Conservation (phyloP, 148 eudicot genomes). For the Bassia scoparia region DNA sequence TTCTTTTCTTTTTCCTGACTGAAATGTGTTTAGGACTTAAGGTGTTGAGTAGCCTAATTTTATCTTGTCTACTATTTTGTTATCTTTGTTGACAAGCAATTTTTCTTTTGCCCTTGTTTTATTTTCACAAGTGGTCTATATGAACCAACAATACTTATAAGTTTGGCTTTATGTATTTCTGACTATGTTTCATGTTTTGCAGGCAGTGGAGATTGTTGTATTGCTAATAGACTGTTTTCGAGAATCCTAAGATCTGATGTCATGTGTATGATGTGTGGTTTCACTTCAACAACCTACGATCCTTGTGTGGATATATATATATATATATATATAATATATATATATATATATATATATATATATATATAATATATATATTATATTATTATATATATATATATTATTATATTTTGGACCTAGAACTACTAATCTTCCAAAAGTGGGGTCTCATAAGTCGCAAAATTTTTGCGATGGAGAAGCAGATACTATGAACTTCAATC, state of each 20-base stretch:
- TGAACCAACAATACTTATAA: no score
- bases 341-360: no score
- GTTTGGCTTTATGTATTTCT: no score
- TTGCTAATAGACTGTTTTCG: slow-evolving; percentile 58
- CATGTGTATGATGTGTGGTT: slow-evolving; percentile 57
- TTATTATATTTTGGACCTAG: slow-evolving; percentile 57
- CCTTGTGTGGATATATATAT: slow-evolving; percentile 60
- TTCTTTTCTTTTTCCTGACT: no score
- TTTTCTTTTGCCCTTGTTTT: no score
- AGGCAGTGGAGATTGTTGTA: slow-evolving; percentile 70
- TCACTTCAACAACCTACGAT: slow-evolving; percentile 62
- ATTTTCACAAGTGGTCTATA: no score
- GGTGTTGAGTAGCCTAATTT: neutral
- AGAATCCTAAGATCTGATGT: slow-evolving; percentile 64
- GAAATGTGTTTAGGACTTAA: neutral
- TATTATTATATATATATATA: no score
- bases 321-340: no score
- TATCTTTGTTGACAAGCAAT: neutral
- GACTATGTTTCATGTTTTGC: slow-evolving; percentile 18
- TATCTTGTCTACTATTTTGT: neutral
- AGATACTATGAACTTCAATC: slow-evolving; percentile 27
- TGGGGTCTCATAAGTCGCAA: slow-evolving; percentile 38
- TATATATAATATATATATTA: no score
- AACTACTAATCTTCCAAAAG: slow-evolving; percentile 36
- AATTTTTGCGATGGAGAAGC: slow-evolving; percentile 41